Percentiles rank a stretch among this genome's conserved stretches.
Evolutionary conservation across 108 stramenopile species (phyloP).

Genomic region (Cylindrotheca closterium): DNA sequence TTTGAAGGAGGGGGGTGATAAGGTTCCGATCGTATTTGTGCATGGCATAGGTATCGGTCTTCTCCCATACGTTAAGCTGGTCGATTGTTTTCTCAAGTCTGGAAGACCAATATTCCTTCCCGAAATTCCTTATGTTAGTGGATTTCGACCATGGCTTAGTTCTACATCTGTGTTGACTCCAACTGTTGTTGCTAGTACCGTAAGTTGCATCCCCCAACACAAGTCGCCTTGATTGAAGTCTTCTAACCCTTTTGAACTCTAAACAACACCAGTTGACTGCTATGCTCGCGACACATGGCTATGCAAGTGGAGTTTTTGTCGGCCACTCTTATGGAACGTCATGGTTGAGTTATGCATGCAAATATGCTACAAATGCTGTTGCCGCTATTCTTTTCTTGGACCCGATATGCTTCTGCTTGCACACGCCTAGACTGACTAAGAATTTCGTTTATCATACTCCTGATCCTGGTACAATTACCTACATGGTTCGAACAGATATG

Average conservation of each 20-base stretch:
- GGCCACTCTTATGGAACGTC: conserved; percentile 88
- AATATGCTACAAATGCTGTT: conserved; percentile 67
- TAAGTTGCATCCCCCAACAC: conserved; percentile 12
- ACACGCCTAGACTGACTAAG: conserved; percentile 68
- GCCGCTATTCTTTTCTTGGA: conserved; percentile 80
- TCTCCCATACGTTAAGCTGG: conserved; percentile 67
- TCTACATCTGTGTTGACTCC: conserved; percentile 71
- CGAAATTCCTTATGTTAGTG: conserved; percentile 80
- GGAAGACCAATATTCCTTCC: conserved; percentile 77
- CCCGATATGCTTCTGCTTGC: conserved; percentile 86
- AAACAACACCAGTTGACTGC: conserved; percentile 51
- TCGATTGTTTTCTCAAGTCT: conserved; percentile 62
- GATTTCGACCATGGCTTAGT: conserved; percentile 82
- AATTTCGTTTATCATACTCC: conserved; percentile 79
- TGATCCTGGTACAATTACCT: conserved; percentile 73
- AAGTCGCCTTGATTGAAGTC: no score
- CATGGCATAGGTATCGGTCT: conserved; percentile 89
- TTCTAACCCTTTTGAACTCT: no score
- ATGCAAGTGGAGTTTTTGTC: conserved; percentile 58
- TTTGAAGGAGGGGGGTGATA: conserved; percentile 1
- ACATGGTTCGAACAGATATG: conserved; percentile 81
- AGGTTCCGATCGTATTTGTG: conserved; percentile 74
- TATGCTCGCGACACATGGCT: conserved; percentile 77
- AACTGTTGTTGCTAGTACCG: conserved; percentile 63
- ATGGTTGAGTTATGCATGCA: conserved; percentile 82